Evolutionary conservation across 768 basidiomycete genomes (phyloP), one percentile per base, ranked within the genome.

Genomic region (Cyclocybe aegerita): DNA sequence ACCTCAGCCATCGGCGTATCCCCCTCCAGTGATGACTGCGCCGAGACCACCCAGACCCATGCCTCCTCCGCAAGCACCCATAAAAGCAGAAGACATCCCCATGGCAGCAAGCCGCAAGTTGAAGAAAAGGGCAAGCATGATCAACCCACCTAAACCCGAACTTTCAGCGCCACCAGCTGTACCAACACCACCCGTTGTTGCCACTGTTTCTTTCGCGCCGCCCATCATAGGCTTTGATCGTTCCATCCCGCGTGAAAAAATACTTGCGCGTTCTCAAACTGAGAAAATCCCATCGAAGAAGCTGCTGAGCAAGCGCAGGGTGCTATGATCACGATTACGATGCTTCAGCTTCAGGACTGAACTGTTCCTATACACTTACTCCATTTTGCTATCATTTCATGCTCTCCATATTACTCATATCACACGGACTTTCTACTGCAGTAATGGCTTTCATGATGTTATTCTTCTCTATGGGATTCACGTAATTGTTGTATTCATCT

Each of bases 281-380:
- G 52, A 61, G 31, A 59, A 60, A 39, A 52, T 61, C 49, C 60
- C 48, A 23, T 23, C 23, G 50, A 72, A 70, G 56, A 69, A 67
- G 49, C 61, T 76, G 7, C 61, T 78, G 52, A 79, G 73, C 61
- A 79, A 78, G 59, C 68, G 71, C 48, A 67, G 70, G 53, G 63
- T 45, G 23, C 23, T 15, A 15, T 30, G 23, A 36, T 43, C 39
- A 32, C 46, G 45, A 16, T 32, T 29, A 23, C 12, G 30, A 36
- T 53, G 12, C 14, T 38, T 39, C 36, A 43, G 38, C 33, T 41
- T 39, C 39, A 45, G 29, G 38, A 43, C 43, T 42, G 6, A 39
- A 15, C 29, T 53, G 39, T 37, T 36, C 23, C 10, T 40, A 15
- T 34, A 47, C 36, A 31, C 42, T 33, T 46, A 48, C 48, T 43